Base-by-base conservation (phyloP, 306 rosid genomes). In the Dalbergia cultrata region DNA sequence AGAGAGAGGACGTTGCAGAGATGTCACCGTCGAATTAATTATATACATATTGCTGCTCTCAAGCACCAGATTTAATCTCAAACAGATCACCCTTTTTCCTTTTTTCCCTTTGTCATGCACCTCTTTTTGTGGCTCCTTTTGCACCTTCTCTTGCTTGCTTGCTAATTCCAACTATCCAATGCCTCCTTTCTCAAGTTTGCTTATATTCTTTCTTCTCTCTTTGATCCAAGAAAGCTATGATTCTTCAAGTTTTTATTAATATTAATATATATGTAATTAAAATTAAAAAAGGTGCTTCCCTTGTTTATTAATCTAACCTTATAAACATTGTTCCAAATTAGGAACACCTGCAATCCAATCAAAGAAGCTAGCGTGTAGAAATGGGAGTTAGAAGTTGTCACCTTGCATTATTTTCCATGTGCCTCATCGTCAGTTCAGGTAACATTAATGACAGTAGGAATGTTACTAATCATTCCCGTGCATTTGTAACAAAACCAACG, bases 121-220 rank as follows among this genome's bases (percentile, higher is more conserved):
- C 74, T 75, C 87, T 83, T 60, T 31, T 12, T 14, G 5, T 41
- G 44, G 19, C 74, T 35, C 74, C 68, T 78, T 78, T 74, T 82
- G 88, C 84, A 85, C 94, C 93, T 80, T 86, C 89, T 67, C 90
- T 92, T 92, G 98, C 98, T 92, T 92, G 98, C 98, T 94, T 94
- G 97, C 77, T 75, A 68, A 87, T 76, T 88, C 88, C 86, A 88
- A 87, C 97, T 70, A 90, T 82, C 90, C 78, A 76, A 87, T 90
- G 88, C 86, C 98, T 90, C 93, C 86, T 89, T 87, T 90, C 97
- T 91, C 94, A 94, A 92, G 98, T 94, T 91, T 94, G 88, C 97
- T 69, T 77, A 89, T 94, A 92, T 92, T 92, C 98, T 91, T 82
- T 45, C 88, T 89, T 88, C 90, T 80, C 83, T 85, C 84, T 83